phyloP scores from a whole-genome alignment of 2,329 filamentous ascomycete genomes.

The Phoma sp. region DNA sequence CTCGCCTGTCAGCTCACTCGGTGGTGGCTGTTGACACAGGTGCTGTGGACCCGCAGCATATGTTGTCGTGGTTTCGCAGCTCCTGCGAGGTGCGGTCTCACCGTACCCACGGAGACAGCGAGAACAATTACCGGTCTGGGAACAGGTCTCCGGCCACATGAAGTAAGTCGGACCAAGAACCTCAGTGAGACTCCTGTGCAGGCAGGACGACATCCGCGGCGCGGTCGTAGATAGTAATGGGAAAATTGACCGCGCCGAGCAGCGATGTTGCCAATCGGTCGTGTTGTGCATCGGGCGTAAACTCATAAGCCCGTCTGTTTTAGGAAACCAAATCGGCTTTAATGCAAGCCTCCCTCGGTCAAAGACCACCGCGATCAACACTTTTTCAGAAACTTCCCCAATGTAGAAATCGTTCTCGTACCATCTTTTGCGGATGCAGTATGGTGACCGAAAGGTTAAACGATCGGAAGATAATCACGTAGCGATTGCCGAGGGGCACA shows the following conservation, averaged over 20 bases:
- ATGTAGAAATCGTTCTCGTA: neutral
- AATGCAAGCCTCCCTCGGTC: constrained; percentile 1
- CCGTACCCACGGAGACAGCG: too few relatives aligned
- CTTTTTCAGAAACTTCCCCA: neutral
- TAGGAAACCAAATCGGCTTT: neutral
- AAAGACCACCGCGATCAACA: neutral
- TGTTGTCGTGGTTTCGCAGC: too few relatives aligned
- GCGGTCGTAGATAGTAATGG: neutral
- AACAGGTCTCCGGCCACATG: too few relatives aligned
- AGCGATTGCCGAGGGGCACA: too few relatives aligned
- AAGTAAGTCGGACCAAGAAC: too few relatives aligned
- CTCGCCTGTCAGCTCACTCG: neutral
- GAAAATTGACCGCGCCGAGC: neutral
- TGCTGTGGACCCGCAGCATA: neutral
- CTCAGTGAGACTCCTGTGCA: too few relatives aligned
- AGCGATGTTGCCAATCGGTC: neutral
- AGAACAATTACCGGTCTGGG: too few relatives aligned
- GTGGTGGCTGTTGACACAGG: neutral
- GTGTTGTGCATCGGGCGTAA: neutral
- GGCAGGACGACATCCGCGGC: neutral
- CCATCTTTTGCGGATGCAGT: neutral
- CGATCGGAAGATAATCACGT: too few relatives aligned
- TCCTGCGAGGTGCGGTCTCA: too few relatives aligned
- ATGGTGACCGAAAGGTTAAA: too few relatives aligned
- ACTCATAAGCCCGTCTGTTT: neutral